These are phyloP conservation scores for Moesziomyces sp. DNA, from an alignment of 1,284 basidiomycete species.

Conservation along the genomic window DNA sequence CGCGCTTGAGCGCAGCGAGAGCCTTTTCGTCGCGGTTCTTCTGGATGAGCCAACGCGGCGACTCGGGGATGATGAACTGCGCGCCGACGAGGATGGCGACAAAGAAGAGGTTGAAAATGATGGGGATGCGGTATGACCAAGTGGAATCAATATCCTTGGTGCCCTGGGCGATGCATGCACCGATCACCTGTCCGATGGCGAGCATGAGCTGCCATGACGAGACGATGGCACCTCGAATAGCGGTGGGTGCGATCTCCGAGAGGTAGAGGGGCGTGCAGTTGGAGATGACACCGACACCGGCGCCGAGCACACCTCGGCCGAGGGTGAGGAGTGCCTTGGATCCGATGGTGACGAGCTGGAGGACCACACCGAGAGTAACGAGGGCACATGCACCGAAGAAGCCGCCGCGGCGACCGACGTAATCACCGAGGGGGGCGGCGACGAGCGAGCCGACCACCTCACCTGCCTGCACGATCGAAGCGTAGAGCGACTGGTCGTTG, in stretches of 20 bases:
- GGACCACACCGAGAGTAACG: constrained; percentile 68
- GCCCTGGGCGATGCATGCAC: constrained; percentile 69
- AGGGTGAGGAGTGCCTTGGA: constrained; percentile 67
- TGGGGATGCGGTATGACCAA: constrained; percentile 67
- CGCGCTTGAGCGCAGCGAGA: constrained; percentile 65
- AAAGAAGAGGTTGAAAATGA: constrained; percentile 70
- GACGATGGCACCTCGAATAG: constrained; percentile 69
- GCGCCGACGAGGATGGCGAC: constrained; percentile 65
- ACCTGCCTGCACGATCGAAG: constrained; percentile 70
- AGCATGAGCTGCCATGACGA: constrained; percentile 70
- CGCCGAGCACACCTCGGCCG: constrained; percentile 69
- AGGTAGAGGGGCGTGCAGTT: constrained; percentile 69
- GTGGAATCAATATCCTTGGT: constrained; percentile 53
- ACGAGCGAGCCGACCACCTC: constrained; percentile 69
- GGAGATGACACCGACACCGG: constrained; percentile 69
- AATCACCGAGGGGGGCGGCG: constrained; percentile 69
- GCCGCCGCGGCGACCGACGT: constrained; percentile 68
- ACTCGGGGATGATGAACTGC: constrained; percentile 68
- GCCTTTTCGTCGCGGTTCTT: constrained; percentile 69
- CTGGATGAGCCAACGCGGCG: constrained; percentile 69
- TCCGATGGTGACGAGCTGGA: constrained; percentile 68
- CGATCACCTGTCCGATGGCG: constrained; percentile 70
- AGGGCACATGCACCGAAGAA: constrained; percentile 65
- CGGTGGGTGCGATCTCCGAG: constrained; percentile 69
- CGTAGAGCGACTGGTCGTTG: constrained; percentile 59